Evolutionary conservation across 257 asterid genomes (phyloP).

Genomic region (Scutellaria baicalensis): DNA sequence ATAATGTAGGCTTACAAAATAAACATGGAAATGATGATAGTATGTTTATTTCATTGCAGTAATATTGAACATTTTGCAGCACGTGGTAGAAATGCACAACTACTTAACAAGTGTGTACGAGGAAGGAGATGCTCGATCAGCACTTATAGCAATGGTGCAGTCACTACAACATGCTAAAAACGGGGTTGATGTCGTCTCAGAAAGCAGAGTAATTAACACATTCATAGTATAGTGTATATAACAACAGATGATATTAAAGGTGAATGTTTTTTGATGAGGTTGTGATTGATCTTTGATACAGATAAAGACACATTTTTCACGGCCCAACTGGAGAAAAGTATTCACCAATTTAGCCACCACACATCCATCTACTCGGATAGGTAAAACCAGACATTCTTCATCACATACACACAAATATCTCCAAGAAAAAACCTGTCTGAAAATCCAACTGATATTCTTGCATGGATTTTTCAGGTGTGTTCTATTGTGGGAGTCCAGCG

Average conservation of each 20-base stretch:
- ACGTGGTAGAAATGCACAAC: constrained; percentile 83
- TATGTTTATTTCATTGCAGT: too few relatives aligned
- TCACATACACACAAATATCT: too few relatives aligned
- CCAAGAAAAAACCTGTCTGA: too few relatives aligned
- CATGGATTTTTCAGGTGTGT: constrained; percentile 56
- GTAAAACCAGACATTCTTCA: constrained; percentile 21
- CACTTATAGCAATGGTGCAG: constrained; percentile 88
- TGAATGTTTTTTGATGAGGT: not conserved
- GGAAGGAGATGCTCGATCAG: constrained; percentile 98
- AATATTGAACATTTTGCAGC: constrained; percentile 30
- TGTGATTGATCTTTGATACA: constrained; percentile 10
- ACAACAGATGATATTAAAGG: not conserved
- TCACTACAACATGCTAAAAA: constrained; percentile 89
- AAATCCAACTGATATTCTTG: not conserved
- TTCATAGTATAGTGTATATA: not conserved
- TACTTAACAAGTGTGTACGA: constrained; percentile 86
- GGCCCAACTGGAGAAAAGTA: constrained; percentile 92
- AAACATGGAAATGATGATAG: not conserved
- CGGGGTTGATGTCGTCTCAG: constrained; percentile 87
- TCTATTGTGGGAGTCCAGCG: constrained; percentile 80
- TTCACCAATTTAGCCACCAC: constrained; percentile 44
- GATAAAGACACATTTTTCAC: constrained; percentile 88
- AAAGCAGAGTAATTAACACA: constrained; percentile 49
- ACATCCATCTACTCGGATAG: constrained; percentile 65
- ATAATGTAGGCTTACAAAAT: constrained; percentile 35